Evolutionary conservation across 1,284 basidiomycete genomes (phyloP).

Genomic region (Pulchroboletus neoregius): DNA sequence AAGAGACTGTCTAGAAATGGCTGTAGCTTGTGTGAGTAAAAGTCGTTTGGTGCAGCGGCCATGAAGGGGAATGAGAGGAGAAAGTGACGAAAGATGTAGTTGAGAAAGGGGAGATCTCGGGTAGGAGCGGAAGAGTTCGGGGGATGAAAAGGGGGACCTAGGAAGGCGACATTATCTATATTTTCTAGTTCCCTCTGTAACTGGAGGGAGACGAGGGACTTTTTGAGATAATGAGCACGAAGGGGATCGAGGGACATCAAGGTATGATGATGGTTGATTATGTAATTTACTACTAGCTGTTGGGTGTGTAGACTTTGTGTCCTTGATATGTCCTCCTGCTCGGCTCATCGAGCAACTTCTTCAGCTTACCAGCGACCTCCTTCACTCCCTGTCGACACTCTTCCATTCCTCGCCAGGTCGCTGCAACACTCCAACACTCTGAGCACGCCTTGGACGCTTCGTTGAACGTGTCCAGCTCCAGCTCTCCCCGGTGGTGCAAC

Average conservation of each 20-base stretch:
- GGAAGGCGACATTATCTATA: slow-evolving; percentile 82
- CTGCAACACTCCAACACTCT: slow-evolving; percentile 73
- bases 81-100: slow-evolving; percentile 87
- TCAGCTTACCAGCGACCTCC: slow-evolving; percentile 57
- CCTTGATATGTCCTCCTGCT: slow-evolving; percentile 65
- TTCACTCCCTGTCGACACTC: slow-evolving; percentile 56
- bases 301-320: slow-evolving; percentile 59
- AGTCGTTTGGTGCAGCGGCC: slow-evolving; percentile 77
- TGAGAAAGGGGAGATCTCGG: slow-evolving; percentile 77
- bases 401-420: slow-evolving; percentile 62
- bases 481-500: slow-evolving; percentile 57
- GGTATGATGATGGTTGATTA: no score
- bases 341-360: slow-evolving; percentile 56
- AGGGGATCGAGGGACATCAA: slow-evolving; percentile 68
- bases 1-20: slow-evolving; percentile 85
- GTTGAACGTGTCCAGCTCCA: slow-evolving; percentile 69
- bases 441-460: slow-evolving; percentile 72
- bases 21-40: slow-evolving; percentile 90
- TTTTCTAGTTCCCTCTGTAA: slow-evolving; percentile 74
- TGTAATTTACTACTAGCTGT: slow-evolving; percentile 21
- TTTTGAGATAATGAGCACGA: slow-evolving; percentile 94
- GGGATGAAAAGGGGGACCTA: slow-evolving; percentile 84
- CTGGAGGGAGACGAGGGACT: slow-evolving; percentile 86
- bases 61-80: slow-evolving; percentile 93
- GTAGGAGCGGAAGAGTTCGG: slow-evolving; percentile 52